Conservation (phyloP, 2,329 filamentous ascomycete genomes). For the Ceratocystis eucalypticola region DNA sequence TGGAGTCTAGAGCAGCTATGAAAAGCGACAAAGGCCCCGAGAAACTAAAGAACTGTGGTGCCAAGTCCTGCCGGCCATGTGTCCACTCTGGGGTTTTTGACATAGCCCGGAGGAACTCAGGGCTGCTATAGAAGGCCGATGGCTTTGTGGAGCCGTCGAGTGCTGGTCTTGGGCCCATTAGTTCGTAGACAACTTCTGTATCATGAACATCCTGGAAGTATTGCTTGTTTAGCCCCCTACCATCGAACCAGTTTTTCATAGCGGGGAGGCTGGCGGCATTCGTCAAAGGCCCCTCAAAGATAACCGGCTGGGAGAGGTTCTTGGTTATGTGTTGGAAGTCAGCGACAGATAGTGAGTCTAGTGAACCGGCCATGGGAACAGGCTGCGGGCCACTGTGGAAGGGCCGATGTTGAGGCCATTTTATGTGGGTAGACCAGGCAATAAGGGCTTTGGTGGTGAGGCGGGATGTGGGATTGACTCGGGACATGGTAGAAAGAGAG, state of each 20-base stretch:
- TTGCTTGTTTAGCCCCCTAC: slow-evolving; percentile 18
- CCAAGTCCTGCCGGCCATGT: slow-evolving; percentile 7
- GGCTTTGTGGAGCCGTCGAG: slow-evolving; percentile 7
- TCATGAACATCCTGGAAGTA: slow-evolving; percentile 26
- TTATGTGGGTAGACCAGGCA: background rate
- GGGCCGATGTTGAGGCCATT: background rate
- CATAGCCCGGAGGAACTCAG: background rate
- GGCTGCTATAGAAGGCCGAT: slow-evolving; percentile 21
- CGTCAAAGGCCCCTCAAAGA: background rate
- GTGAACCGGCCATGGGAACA: background rate
- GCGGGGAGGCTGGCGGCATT: slow-evolving; percentile 35
- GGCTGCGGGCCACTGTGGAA: background rate
- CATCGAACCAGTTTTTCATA: slow-evolving; percentile 44
- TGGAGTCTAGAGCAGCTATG: slow-evolving; percentile 41
- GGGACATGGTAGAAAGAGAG: background rate
- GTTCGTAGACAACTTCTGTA: slow-evolving; percentile 30
- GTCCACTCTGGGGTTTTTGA: slow-evolving; percentile 6
- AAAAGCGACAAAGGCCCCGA: slow-evolving; percentile 52
- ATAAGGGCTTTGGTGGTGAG: background rate
- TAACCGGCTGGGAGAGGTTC: slow-evolving; percentile 5
- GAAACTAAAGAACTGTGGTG: slow-evolving; percentile 39
- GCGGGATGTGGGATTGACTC: background rate
- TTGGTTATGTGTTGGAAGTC: slow-evolving; percentile 8
- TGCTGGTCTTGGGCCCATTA: slow-evolving; percentile 24
- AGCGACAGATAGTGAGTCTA: background rate